Percentiles rank a stretch among this genome's conserved stretches.
These are phyloP conservation scores for Fusarium denticulatum DNA, from an alignment of 2,329 filamentous ascomycete species.

Conservation along the genomic window DNA sequence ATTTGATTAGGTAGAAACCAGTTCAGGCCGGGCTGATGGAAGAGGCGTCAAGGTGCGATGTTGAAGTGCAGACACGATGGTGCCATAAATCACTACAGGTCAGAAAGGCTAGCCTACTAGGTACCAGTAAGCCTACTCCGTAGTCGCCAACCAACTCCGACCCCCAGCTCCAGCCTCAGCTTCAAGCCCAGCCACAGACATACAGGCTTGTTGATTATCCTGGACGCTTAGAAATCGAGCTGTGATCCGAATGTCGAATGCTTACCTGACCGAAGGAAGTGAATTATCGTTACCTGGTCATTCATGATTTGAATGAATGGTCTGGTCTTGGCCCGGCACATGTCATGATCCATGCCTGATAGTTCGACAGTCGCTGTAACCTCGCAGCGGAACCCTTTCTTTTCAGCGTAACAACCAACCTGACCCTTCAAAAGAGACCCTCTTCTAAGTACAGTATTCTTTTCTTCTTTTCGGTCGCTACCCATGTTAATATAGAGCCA, in stretches of 20 bases:
- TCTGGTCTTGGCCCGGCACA: conserved; percentile 1
- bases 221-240: not conserved
- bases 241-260: not conserved
- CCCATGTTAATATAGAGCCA: conserved; percentile 11
- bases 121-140: too few species aligned
- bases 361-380: not conserved
- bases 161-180: conserved; percentile 20
- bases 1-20: not conserved
- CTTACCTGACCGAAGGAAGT: not conserved
- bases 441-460: not conserved
- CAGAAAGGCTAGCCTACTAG: not conserved
- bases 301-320: not conserved
- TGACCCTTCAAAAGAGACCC: not conserved
- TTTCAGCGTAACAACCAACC: not conserved
- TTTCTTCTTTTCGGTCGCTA: not conserved
- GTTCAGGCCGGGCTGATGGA: conserved; percentile 10
- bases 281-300: not conserved
- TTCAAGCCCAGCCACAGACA: not conserved
- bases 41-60: conserved; percentile 25
- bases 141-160: not conserved
- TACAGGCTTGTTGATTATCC: conserved; percentile 2
- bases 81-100: conserved; percentile 10
- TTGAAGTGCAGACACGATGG: conserved; percentile 25
- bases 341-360: conserved; percentile 8
- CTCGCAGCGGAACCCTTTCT: not conserved